A percentile compares a stretch with the other conserved stretches of the same genome.
phyloP scores from a whole-genome alignment of 192 early-diverging fungal genomes.

The Umbelopsis vinacea region DNA sequence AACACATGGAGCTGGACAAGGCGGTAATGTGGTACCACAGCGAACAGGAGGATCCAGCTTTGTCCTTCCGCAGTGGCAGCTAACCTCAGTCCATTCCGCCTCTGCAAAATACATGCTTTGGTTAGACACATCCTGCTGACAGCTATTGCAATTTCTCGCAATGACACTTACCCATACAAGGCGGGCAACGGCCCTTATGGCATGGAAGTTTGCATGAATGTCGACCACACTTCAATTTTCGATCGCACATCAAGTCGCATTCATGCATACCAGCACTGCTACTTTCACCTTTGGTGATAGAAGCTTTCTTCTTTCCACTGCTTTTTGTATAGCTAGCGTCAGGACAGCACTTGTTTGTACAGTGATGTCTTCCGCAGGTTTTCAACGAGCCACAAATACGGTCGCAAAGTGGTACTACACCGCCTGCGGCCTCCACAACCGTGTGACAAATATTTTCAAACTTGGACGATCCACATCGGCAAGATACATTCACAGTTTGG shows the following conservation, averaged over 20 bases:
- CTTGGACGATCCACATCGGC: conserved; percentile 64
- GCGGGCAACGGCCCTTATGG: conserved; percentile 77
- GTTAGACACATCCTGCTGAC: background rate
- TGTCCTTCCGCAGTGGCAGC: conserved; percentile 87
- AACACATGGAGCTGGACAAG: conserved; percentile 75
- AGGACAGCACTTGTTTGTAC: conserved; percentile 68
- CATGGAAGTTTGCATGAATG: conserved; percentile 80
- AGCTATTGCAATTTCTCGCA: background rate
- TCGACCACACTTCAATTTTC: conserved; percentile 76
- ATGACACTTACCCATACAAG: conserved; percentile 60
- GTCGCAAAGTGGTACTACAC: conserved; percentile 60
- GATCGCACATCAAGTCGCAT: conserved; percentile 73
- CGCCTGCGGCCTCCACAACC: conserved; percentile 42
- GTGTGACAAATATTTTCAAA: conserved; percentile 52
- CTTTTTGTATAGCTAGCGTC: conserved; percentile 37
- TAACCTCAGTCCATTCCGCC: conserved; percentile 81
- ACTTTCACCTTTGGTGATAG: conserved; percentile 14
- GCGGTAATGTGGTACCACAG: conserved; percentile 79
- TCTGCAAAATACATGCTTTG: conserved; percentile 34
- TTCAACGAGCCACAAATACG: conserved; percentile 63
- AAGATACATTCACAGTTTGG: conserved; percentile 51
- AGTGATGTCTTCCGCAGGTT: conserved; percentile 76
- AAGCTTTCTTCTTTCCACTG: conserved; percentile 32
- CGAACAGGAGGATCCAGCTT: conserved; percentile 82
- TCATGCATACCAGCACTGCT: conserved; percentile 57